These are phyloP conservation scores for Astraeus odoratus DNA, from an alignment of 768 basidiomycete genomes.

Conservation along the genomic window DNA sequence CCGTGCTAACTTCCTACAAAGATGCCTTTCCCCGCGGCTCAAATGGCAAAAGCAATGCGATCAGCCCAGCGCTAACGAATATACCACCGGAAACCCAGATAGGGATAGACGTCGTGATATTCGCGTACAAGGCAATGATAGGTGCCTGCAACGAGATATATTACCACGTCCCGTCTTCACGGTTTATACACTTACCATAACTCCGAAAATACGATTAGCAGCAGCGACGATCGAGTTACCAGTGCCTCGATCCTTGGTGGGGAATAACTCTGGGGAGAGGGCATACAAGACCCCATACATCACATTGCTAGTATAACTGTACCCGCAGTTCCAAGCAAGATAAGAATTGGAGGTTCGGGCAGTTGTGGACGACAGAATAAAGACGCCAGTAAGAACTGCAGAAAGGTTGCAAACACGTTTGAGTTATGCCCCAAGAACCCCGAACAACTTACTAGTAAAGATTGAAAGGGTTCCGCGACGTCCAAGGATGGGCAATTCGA, in stretches of 20 bases:
- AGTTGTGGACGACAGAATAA: constrained; percentile 52
- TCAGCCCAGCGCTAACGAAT: constrained; percentile 43
- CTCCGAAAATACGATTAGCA: constrained; percentile 51
- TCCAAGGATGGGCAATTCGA: constrained; percentile 45
- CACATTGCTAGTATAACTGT: constrained; percentile 49
- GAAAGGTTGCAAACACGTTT: neutral
- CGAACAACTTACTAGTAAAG: constrained; percentile 36
- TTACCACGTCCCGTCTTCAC: neutral
- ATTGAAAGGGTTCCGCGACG: constrained; percentile 47
- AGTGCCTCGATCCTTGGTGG: constrained; percentile 47
- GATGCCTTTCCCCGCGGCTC: constrained; percentile 53
- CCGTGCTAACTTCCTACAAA: constrained; percentile 28
- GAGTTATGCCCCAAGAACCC: neutral
- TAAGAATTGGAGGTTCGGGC: constrained; percentile 45
- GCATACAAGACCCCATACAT: constrained; percentile 48
- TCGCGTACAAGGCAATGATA: constrained; percentile 43
- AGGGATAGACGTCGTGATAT: constrained; percentile 42
- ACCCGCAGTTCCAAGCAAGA: constrained; percentile 54
- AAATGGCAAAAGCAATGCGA: constrained; percentile 47
- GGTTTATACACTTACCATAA: constrained; percentile 38
- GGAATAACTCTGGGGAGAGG: constrained; percentile 45
- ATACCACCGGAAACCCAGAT: constrained; percentile 49
- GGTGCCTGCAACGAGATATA: constrained; percentile 29
- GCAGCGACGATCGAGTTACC: constrained; percentile 48
- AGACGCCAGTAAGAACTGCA: constrained; percentile 45